Evolutionary conservation across 1,284 basidiomycete species (phyloP).

Genomic region (Exsudoporus floridanus): DNA sequence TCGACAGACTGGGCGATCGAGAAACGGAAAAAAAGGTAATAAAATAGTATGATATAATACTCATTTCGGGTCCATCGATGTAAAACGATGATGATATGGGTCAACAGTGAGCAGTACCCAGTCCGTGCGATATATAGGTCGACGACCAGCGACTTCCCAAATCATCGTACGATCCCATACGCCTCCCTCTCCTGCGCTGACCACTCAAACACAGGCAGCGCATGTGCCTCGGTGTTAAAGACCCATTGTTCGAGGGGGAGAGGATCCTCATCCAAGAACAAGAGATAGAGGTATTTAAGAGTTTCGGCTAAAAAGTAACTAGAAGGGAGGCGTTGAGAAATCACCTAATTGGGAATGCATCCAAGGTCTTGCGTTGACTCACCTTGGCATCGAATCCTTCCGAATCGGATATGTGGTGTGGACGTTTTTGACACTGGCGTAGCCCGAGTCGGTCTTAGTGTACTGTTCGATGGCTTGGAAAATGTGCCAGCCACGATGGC

Average conservation of each 20-base stretch:
- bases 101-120: not conserved
- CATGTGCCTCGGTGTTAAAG: constrained; percentile 84
- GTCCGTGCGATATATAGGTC: not conserved
- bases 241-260: constrained; percentile 74
- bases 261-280: constrained; percentile 56
- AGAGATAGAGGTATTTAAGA: constrained; percentile 65
- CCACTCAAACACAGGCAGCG: constrained; percentile 75
- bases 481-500: constrained; percentile 74
- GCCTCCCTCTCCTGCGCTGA: constrained; percentile 44
- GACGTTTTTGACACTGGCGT: constrained; percentile 56
- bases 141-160: not conserved
- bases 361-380: not conserved
- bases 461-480: constrained; percentile 68
- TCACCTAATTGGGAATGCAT: not conserved
- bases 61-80: not conserved
- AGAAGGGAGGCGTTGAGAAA: not conserved
- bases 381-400: constrained; percentile 10
- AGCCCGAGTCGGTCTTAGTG: constrained; percentile 52
- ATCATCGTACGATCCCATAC: constrained; percentile 33
- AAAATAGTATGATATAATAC: not conserved
- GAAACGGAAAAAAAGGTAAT: not conserved
- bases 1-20: not conserved
- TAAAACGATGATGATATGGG: not conserved
- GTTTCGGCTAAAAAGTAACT: constrained; percentile 77
- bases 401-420: constrained; percentile 35